Evolutionary conservation across 1,284 basidiomycete species (phyloP).

Genomic region (Papiliotrema laurentii): DNA sequence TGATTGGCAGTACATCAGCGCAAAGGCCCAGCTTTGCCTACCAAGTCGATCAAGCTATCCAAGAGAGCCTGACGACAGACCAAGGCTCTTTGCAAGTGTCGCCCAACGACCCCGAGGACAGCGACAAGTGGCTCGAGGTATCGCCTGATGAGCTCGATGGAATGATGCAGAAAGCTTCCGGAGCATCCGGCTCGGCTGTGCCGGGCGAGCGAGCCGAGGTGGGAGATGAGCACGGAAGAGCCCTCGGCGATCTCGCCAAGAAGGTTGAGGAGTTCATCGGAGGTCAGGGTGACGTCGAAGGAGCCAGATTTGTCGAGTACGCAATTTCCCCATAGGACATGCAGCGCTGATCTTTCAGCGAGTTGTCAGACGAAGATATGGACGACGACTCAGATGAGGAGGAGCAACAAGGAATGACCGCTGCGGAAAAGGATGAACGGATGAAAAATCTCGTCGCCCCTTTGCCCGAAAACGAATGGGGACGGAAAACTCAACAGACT

Average conservation of each 20-base stretch:
- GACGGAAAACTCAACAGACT: slow-evolving; percentile 23
- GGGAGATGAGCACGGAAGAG: slow-evolving; percentile 59
- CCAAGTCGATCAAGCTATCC: slow-evolving; percentile 62
- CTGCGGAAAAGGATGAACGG: slow-evolving; percentile 37
- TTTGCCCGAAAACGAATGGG: slow-evolving; percentile 49
- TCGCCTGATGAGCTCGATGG: slow-evolving; percentile 46
- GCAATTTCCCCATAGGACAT: slow-evolving; percentile 32
- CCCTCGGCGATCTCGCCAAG: slow-evolving; percentile 67
- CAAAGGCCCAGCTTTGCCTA: slow-evolving; percentile 67
- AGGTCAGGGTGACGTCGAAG: slow-evolving; percentile 77
- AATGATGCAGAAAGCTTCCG: slow-evolving; percentile 35
- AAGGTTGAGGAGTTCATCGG: slow-evolving; percentile 84
- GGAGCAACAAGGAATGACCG: slow-evolving; percentile 22
- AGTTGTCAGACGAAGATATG: slow-evolving; percentile 50
- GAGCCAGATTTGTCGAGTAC: slow-evolving; percentile 82
- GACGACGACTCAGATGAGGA: slow-evolving; percentile 37
- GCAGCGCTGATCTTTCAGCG: slow-evolving; percentile 22
- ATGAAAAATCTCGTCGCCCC: slow-evolving; percentile 46
- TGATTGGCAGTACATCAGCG: slow-evolving; percentile 16
- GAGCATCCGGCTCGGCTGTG: slow-evolving; percentile 7
- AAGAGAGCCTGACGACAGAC: slow-evolving; percentile 10
- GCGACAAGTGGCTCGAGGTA: slow-evolving; percentile 42
- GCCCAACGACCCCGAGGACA: slow-evolving; percentile 30
- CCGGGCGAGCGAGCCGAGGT: slow-evolving; percentile 52
- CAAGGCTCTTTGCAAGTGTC: slow-evolving; percentile 10